phyloP scores from a whole-genome alignment of 371 early-diverging fungal species.

The Actinomortierella wolfii region DNA sequence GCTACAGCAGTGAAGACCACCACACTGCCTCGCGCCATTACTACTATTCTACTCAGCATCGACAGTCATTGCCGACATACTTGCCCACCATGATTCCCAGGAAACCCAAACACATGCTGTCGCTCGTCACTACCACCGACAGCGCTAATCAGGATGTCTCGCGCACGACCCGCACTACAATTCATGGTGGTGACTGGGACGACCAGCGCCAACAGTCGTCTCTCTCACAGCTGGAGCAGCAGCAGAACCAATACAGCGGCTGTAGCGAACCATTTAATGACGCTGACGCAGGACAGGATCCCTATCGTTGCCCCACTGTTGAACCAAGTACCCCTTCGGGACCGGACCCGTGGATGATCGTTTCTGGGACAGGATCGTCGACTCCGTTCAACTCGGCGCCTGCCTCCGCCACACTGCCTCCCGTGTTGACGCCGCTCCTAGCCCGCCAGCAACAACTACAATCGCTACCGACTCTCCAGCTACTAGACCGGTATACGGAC shows the following conservation, averaged over 20 bases:
- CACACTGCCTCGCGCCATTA: conserved; percentile 11
- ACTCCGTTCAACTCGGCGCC: conserved; percentile 4
- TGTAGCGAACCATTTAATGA: too few relatives aligned
- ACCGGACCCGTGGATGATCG: conserved; percentile 38
- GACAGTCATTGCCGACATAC: conserved; percentile 6
- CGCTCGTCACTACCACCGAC: conserved; percentile 34
- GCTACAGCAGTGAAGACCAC: conserved; percentile 8
- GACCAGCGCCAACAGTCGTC: background rate
- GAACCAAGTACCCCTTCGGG: conserved; percentile 15
- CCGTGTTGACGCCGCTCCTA: conserved; percentile 12
- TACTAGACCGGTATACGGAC: conserved; percentile 48
- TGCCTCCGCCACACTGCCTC: conserved; percentile 2
- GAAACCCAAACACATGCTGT: conserved; percentile 31
- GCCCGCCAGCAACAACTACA: conserved; percentile 35
- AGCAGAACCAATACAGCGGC: conserved; percentile 1
- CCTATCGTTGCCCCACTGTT: background rate
- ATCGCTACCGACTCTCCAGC: conserved; percentile 46
- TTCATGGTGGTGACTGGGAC: conserved; percentile 39
- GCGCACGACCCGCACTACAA: conserved; percentile 33
- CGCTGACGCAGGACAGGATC: too few relatives aligned
- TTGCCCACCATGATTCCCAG: conserved; percentile 34
- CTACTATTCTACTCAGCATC: conserved; percentile 1
- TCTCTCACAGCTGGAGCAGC: conserved; percentile 10
- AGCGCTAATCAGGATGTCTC: conserved; percentile 24
- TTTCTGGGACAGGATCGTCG: conserved; percentile 33